Percentiles rank a stretch among this genome's conserved stretches.
Evolutionary conservation across 352 stramenopile genomes (phyloP).

Genomic region (Phytophthora nicotianae): DNA sequence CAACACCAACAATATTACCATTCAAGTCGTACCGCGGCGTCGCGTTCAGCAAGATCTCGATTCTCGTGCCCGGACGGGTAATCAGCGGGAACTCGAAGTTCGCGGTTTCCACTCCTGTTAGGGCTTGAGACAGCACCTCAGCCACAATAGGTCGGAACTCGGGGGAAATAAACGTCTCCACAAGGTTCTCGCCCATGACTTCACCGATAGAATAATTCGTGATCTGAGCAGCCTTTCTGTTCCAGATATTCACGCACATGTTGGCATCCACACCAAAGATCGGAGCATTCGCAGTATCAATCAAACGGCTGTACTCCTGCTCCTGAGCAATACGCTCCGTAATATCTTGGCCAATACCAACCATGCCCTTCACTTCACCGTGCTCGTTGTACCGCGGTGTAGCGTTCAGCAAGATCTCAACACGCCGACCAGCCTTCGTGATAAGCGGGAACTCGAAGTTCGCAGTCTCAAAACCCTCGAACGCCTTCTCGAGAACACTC

Average conservation of each 20-base stretch:
- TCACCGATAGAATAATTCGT: slow-evolving; percentile 89
- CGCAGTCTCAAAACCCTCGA: slow-evolving; percentile 46
- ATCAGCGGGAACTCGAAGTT: slow-evolving; percentile 92
- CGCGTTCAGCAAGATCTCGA: slow-evolving; percentile 53
- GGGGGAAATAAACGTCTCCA: slow-evolving; percentile 88
- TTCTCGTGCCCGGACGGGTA: slow-evolving; percentile 64
- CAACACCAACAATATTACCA: slow-evolving; percentile 71
- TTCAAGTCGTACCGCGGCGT: slow-evolving; percentile 48
- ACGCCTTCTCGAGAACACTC: slow-evolving; percentile 43
- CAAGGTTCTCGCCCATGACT: slow-evolving; percentile 85
- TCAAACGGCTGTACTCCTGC: slow-evolving; percentile 80
- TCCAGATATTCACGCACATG: slow-evolving; percentile 88
- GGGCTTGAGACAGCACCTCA: slow-evolving; percentile 75
- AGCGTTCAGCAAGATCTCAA: slow-evolving; percentile 65
- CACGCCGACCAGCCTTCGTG: slow-evolving; percentile 54
- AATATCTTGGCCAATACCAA: slow-evolving; percentile 80
- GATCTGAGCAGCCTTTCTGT: slow-evolving; percentile 88
- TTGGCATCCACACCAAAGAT: slow-evolving; percentile 71
- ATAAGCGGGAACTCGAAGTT: slow-evolving; percentile 76
- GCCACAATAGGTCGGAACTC: slow-evolving; percentile 76
- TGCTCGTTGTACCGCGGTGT: slow-evolving; percentile 68
- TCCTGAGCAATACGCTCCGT: slow-evolving; percentile 63
- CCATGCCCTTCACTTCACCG: slow-evolving; percentile 71
- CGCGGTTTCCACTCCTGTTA: slow-evolving; percentile 76
- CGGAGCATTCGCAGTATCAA: slow-evolving; percentile 80